Evolutionary conservation across 345 rosid species (phyloP).

Genomic region (Arabis hirsuta): DNA sequence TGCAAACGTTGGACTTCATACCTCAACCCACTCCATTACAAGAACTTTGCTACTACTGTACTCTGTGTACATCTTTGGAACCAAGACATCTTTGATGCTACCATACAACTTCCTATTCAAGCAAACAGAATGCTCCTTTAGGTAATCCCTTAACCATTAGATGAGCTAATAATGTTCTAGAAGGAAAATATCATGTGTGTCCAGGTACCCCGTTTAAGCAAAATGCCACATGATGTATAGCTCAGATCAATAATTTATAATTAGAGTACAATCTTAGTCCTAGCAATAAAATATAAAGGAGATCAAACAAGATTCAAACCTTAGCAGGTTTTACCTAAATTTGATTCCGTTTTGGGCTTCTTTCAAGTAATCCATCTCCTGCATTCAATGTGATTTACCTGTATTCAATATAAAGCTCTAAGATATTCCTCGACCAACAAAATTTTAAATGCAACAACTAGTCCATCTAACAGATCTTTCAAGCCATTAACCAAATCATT

Average conservation of each 20-base stretch:
- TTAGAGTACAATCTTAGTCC: slow-evolving; percentile 1
- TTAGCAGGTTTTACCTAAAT: slow-evolving; percentile 66
- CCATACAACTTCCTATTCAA: slow-evolving; percentile 77
- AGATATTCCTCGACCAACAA: slow-evolving; percentile 60
- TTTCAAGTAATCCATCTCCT: slow-evolving; percentile 96
- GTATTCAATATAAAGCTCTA: slow-evolving; percentile 97
- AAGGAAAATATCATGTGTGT: neutral
- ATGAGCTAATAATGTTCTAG: slow-evolving; percentile 10
- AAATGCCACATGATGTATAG: slow-evolving; percentile 26
- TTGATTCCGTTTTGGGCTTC: slow-evolving; percentile 89
- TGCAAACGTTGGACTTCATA: slow-evolving; percentile 40
- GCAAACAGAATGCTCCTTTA: slow-evolving; percentile 31
- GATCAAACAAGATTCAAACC: slow-evolving; percentile 34
- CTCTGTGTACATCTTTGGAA: slow-evolving; percentile 84
- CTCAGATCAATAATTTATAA: slow-evolving; percentile 25
- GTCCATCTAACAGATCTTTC: slow-evolving; percentile 25
- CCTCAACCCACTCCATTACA: slow-evolving; percentile 98
- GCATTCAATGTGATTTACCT: slow-evolving; percentile 99
- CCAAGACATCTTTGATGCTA: slow-evolving; percentile 70
- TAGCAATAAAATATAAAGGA: slow-evolving; percentile 5
- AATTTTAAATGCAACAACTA: slow-evolving; percentile 35
- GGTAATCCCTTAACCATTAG: slow-evolving; percentile 6
- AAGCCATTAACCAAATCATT: neutral
- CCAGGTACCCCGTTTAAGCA: slow-evolving; percentile 14
- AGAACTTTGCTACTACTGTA: slow-evolving; percentile 85